Conservation (phyloP, 805 yeast species). For the Maudiozyma bulderi region DNA sequence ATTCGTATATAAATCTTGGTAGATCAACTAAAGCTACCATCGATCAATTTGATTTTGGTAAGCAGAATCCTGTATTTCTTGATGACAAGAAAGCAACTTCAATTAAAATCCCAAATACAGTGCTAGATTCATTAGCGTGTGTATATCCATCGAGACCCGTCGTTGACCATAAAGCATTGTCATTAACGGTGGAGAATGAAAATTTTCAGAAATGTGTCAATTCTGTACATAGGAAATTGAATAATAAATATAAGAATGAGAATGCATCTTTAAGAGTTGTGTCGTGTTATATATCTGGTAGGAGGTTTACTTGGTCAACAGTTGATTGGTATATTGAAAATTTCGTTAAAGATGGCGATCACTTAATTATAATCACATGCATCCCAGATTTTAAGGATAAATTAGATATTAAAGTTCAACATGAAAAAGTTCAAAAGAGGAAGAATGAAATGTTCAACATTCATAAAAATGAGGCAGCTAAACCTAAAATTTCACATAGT, state of each 20-base stretch:
- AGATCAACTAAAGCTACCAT: constrained; percentile 18
- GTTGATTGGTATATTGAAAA: constrained; percentile 56
- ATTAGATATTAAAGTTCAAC: constrained; percentile 5
- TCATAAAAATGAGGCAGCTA: neutral
- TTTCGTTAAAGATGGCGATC: constrained; percentile 53
- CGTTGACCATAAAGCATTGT: constrained; percentile 22
- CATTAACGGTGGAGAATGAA: constrained; percentile 16
- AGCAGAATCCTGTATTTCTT: constrained; percentile 17
- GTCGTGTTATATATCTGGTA: constrained; percentile 52
- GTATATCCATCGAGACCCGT: constrained; percentile 29
- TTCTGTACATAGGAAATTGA: constrained; percentile 2
- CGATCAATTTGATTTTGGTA: constrained; percentile 24
- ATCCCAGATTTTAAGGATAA: constrained; percentile 30
- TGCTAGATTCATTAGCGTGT: constrained; percentile 17
- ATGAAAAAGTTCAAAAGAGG: constrained; percentile 7
- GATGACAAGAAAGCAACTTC: neutral
- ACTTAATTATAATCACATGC: constrained; percentile 48
- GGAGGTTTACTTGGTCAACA: constrained; percentile 68
- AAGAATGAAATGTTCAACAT: constrained; percentile 2
- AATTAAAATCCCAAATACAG: constrained; percentile 4
- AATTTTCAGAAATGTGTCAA: constrained; percentile 12
- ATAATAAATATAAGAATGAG: constrained; percentile 6
- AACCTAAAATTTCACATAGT: neutral
- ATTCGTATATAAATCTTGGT: constrained; percentile 18
- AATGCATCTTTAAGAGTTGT: constrained; percentile 33